phyloP scores from a whole-genome alignment of 2,329 filamentous ascomycete species.

The Aureobasidium sp. region DNA sequence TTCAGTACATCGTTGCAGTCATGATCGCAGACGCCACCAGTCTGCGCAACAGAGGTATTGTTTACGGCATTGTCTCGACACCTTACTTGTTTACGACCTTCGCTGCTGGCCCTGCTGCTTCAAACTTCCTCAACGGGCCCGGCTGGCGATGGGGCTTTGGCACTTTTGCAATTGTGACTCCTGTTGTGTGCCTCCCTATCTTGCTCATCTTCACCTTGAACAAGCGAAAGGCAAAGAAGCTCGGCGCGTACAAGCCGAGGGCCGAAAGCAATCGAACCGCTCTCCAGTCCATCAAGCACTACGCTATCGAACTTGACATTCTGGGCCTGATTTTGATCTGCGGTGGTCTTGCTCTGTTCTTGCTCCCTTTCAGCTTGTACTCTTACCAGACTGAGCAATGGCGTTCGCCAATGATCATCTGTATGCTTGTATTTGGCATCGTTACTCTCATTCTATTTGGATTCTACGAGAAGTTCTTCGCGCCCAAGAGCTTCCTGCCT shows the following conservation, averaged over 20 bases:
- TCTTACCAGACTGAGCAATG: constrained; percentile 29
- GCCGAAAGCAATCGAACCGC: constrained; percentile 38
- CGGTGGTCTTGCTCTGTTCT: constrained; percentile 54
- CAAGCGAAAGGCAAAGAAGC: constrained; percentile 53
- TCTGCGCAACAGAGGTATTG: constrained; percentile 57
- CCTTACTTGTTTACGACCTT: constrained; percentile 62
- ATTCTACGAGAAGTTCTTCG: constrained; percentile 34
- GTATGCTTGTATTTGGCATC: constrained; percentile 34
- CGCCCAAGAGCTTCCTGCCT: constrained; percentile 35
- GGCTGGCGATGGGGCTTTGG: constrained; percentile 65
- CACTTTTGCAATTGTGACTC: constrained; percentile 58
- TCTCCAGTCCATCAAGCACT: constrained; percentile 44
- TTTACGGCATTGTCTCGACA: constrained; percentile 55
- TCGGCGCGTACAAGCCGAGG: constrained; percentile 37
- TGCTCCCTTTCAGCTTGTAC: constrained; percentile 60
- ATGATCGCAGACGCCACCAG: constrained; percentile 62
- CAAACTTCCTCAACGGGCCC: constrained; percentile 43
- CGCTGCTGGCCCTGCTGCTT: constrained; percentile 52
- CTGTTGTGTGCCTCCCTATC: constrained; percentile 55
- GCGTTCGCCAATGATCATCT: constrained; percentile 34
- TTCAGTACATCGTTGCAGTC: constrained; percentile 55
- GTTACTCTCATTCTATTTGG: constrained; percentile 33
- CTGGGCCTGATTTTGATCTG: constrained; percentile 20
- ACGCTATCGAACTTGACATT: constrained; percentile 54
- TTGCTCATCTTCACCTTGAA: constrained; percentile 52